Evolutionary conservation across 495 filamentous ascomycete genomes (phyloP).

Genomic region (Aspergillus diversus): DNA sequence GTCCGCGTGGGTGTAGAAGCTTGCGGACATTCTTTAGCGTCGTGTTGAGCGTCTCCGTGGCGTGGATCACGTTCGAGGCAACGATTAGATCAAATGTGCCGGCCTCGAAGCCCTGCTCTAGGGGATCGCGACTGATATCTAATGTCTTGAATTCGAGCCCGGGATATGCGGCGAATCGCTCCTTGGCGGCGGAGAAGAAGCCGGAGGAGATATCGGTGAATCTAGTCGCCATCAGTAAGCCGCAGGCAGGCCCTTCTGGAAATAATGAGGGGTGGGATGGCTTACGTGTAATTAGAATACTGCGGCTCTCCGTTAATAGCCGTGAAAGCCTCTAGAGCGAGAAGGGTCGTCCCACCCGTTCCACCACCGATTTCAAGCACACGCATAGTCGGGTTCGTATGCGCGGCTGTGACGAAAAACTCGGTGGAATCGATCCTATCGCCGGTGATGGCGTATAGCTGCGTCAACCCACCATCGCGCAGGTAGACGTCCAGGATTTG

Average conservation of each 20-base stretch:
- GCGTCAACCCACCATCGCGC: slow-evolving; percentile 2
- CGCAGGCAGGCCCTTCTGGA: not conserved
- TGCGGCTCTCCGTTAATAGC: slow-evolving; percentile 21
- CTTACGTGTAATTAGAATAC: slow-evolving; percentile 36
- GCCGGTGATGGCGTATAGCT: slow-evolving; percentile 5
- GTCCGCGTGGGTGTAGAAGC: slow-evolving; percentile 31
- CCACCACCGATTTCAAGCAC: slow-evolving; percentile 55
- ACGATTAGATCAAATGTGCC: slow-evolving; percentile 56
- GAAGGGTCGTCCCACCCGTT: slow-evolving; percentile 39
- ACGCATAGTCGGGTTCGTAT: slow-evolving; percentile 42
- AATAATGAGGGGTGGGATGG: not conserved
- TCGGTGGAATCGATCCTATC: slow-evolving; percentile 7
- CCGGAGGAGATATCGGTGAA: slow-evolving; percentile 48
- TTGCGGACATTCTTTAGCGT: slow-evolving; percentile 46
- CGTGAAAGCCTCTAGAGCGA: slow-evolving; percentile 28
- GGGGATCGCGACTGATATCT: slow-evolving; percentile 53
- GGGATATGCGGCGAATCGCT: slow-evolving; percentile 40
- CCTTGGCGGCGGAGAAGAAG: slow-evolving; percentile 53
- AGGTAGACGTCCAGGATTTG: slow-evolving; percentile 7
- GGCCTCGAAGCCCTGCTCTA: slow-evolving; percentile 50
- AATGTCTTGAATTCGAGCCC: slow-evolving; percentile 50
- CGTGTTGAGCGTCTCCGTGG: slow-evolving; percentile 41
- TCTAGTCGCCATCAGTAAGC: too few species aligned
- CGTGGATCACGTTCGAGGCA: slow-evolving; percentile 57
- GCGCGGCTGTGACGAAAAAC: slow-evolving; percentile 21